Evolutionary conservation across 2,329 filamentous ascomycete genomes (phyloP), one percentile per base, ranked within the genome.

Genomic region (Beauveria varroae): DNA sequence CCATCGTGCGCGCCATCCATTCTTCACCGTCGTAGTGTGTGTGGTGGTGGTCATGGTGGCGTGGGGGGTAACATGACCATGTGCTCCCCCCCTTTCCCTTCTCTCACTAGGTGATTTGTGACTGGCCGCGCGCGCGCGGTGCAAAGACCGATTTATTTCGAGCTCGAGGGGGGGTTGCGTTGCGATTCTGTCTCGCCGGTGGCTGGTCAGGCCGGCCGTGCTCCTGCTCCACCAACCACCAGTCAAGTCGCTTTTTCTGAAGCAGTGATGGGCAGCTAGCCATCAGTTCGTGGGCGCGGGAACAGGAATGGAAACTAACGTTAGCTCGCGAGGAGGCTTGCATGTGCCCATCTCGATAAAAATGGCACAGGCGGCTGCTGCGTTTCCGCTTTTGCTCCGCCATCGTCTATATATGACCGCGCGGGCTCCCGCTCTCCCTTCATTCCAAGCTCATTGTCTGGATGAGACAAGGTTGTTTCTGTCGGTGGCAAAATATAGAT

Each of bases 281-380:
- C 41, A 57, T 49, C 55, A 41, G 44, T 49, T 57, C 34, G 43
- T 44, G 24, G 55, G 34, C 34, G 34, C 44, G 30, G 28, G 55
- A 30, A 46, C 20, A 50, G 16, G 44, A 22, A 20, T 28, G 40
- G 26, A 10, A 18, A 12, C n/a, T 5, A 20, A 44, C 14, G 8
- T n/a, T 55, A 55, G 52, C 34, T 34, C 20, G 6, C 34, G 30
- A 47, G 41, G 43, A 50, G 58, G 44, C 51, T 54, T 61, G 58
- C 58, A 61, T 61, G 58, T 61, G 58, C 58, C 44, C 58, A 61
- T 61, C 58, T 61, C 43, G 57, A 59, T 41, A 37, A 52, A 44
- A 52, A 30, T 28, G 57, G 47, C 37, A 50, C 7, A 7, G 43
- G n/a, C 54, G 55, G 30, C 34, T 58, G 44, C 24, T 30, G 41